Conservation (phyloP, 805 yeast species). For the Teunomyces cretensis region DNA sequence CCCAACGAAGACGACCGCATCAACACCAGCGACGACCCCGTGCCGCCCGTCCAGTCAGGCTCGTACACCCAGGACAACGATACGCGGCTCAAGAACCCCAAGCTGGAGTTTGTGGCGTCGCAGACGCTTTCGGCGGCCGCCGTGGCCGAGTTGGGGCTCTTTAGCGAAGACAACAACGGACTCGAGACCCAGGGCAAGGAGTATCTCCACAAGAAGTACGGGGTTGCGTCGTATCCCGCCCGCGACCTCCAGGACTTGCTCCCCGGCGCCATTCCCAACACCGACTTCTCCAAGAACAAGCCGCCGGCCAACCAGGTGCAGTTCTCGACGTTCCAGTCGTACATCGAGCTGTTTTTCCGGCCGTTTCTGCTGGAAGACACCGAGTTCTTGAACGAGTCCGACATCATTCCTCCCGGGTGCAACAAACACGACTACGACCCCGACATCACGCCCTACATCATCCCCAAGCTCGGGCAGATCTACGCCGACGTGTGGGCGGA, state of each 20-base stretch:
- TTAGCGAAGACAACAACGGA: conserved; percentile 58
- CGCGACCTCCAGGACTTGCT: conserved; percentile 69
- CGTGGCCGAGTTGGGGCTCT: conserved; percentile 58
- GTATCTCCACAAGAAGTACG: conserved; percentile 71
- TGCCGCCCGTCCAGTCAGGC: conserved; percentile 49
- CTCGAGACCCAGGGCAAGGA: conserved; percentile 70
- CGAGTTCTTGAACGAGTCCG: conserved; percentile 63
- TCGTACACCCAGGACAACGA: conserved; percentile 53
- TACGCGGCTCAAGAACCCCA: conserved; percentile 65
- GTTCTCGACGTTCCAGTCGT: conserved; percentile 80
- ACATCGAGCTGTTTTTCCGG: conserved; percentile 82
- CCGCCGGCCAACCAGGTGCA: conserved; percentile 81
- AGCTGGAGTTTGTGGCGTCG: conserved; percentile 69
- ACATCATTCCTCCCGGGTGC: conserved; percentile 53
- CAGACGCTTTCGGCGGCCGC: conserved; percentile 70
- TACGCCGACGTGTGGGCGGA: conserved; percentile 86
- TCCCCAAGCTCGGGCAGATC: conserved; percentile 82
- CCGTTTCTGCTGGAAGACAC: conserved; percentile 79
- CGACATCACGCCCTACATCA: conserved; percentile 64
- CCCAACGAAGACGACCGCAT: conserved; percentile 8
- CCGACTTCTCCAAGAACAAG: conserved; percentile 80
- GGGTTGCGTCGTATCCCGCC: conserved; percentile 88
- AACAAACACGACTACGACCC: conserved; percentile 58
- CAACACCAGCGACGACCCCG: conserved; percentile 30
- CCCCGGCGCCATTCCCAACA: conserved; percentile 87